phyloP scores from a whole-genome alignment of 179 eudicot genomes.

The Heliamphora pulchella region DNA sequence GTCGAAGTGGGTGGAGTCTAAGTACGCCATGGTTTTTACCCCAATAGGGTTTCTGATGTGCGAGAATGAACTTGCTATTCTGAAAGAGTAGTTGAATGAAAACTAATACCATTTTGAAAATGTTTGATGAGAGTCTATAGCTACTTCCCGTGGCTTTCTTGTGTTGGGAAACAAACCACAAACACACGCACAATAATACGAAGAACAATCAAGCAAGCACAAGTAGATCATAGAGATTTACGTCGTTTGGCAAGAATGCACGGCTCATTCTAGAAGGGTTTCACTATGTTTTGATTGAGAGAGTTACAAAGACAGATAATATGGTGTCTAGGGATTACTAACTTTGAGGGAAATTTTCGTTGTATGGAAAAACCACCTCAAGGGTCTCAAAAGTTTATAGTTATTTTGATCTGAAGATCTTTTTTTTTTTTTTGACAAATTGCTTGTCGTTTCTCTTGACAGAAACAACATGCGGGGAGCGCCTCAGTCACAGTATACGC shows the following conservation, averaged over 20 bases:
- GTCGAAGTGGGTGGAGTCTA: neutral
- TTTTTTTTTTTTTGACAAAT: neutral
- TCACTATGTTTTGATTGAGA: neutral
- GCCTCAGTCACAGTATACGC: slow-evolving; percentile 37
- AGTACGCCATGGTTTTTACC: neutral
- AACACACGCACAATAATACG: neutral
- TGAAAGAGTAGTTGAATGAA: neutral
- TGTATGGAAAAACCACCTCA: neutral
- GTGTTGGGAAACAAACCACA: neutral
- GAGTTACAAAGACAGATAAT: no score
- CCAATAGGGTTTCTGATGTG: neutral
- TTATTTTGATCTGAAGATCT: neutral
- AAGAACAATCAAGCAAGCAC: no score
- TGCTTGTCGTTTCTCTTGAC: neutral
- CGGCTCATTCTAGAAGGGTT: no score
- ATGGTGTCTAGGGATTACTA: neutral
- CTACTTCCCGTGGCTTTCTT: neutral
- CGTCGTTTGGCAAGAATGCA: no score
- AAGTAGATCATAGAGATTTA: no score
- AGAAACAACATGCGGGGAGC: neutral
- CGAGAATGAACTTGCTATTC: neutral
- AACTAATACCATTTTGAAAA: neutral
- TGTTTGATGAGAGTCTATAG: neutral
- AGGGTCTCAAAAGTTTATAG: neutral
- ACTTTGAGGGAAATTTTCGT: neutral